These are phyloP conservation scores for Cladosporium sp. DNA, from an alignment of 2,329 filamentous ascomycete genomes.

Conservation along the genomic window DNA sequence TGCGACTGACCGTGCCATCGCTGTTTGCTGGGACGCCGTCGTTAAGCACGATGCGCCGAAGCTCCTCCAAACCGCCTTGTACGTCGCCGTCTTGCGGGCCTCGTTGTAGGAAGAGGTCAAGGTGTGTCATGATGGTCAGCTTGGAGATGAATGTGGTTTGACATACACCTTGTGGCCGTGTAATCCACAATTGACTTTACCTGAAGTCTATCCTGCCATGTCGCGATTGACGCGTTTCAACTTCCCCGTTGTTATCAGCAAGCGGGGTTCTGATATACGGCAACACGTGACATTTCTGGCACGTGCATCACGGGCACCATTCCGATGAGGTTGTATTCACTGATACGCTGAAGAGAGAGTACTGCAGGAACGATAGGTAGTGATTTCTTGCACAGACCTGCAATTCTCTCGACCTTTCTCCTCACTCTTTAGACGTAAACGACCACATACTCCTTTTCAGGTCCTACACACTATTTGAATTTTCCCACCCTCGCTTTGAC, in stretches of 20 bases:
- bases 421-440: background rate
- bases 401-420: background rate
- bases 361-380: background rate
- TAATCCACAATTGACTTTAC: too few species aligned
- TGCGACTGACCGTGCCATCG: slow-evolving; percentile 67
- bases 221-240: too few species aligned
- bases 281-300: too few species aligned
- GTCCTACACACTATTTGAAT: too few species aligned
- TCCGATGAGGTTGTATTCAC: background rate
- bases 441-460: too few species aligned
- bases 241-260: too few species aligned
- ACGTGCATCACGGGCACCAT: too few species aligned
- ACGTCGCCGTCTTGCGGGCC: slow-evolving; percentile 71
- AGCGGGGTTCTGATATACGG: too few species aligned
- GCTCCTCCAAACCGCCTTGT: slow-evolving; percentile 60
- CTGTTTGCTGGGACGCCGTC: slow-evolving; percentile 71
- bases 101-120: slow-evolving; percentile 75
- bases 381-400: background rate
- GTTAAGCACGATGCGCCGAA: slow-evolving; percentile 68
- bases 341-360: slow-evolving; percentile 12
- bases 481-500: background rate
- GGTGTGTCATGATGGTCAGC: slow-evolving; percentile 33
- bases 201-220: too few species aligned
- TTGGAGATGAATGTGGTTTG: too few species aligned
- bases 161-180: too few species aligned